Base-by-base conservation (phyloP, 2,329 filamentous ascomycete genomes). In the Cryphonectria carpinicola region DNA sequence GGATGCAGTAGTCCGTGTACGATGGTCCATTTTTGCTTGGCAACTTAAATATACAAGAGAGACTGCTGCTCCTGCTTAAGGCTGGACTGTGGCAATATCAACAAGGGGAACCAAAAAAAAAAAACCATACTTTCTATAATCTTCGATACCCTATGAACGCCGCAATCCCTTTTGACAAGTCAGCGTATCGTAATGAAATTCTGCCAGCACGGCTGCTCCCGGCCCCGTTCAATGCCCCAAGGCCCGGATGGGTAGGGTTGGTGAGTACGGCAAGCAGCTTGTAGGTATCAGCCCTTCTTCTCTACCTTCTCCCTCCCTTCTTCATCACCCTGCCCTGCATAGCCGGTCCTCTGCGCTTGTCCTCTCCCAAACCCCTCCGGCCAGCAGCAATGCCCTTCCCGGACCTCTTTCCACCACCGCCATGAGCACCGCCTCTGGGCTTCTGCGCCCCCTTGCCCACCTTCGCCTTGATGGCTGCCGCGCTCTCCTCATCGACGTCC, bases 401-500 rank as follows among this genome's bases (percentile, higher is more conserved):
- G 39, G 71, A 63, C 25, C 78, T 78, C 56, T 74, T 77, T 2
- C 78, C 79, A 80, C 73, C 79, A 78, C 70, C 78, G 80, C 56
- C 74, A 77, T 54, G 78, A 78, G 52, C 74, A 61, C 78, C 75
- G 25, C 78, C 76, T 76, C 61, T 68, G 71, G 65, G 74, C 69
- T 75, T 79, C 49, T 80, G 81, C 39, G 85, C 81, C 68, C 79
- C 79, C 68, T 83, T 83, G 73, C 43, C 56, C 28, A 70, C 43
- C 67, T 69, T 71, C 6, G 82, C 85, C 81, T 87, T 88, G 74
- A 89, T 82, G 46, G 81, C 82, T 54, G 84, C 82, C 6, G 85
- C 84, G 69, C 86, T 86, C 52, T 84, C 84, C 39, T 86, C 85
- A 39, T 86, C 84, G 79, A 87, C 85, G 39, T 86, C 84, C 80